Evolutionary conservation across 805 yeast genomes (phyloP).

Genomic region (Scheffersomyces ergatensis): DNA sequence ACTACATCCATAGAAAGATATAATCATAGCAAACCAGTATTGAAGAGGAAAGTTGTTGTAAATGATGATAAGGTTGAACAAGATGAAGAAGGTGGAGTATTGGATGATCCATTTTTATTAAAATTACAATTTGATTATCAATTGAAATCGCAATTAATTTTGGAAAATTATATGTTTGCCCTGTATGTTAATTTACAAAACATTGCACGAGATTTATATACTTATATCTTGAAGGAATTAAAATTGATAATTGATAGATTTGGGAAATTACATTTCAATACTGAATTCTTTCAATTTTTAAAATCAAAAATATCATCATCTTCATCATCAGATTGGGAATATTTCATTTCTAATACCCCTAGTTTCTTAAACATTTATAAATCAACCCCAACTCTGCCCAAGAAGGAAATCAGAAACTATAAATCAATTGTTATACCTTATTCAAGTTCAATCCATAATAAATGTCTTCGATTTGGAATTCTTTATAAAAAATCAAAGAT

Average conservation of each 20-base stretch:
- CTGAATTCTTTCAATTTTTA: conserved; percentile 21
- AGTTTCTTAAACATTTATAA: conserved; percentile 55
- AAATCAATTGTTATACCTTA: conserved; percentile 35
- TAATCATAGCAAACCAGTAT: conserved; percentile 36
- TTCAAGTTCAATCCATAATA: conserved; percentile 35
- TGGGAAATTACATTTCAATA: conserved; percentile 22
- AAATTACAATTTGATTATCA: conserved; percentile 39
- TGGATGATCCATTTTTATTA: conserved; percentile 41
- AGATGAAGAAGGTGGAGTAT: conserved; percentile 21
- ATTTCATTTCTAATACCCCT: conserved; percentile 34
- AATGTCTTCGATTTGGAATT: conserved; percentile 37
- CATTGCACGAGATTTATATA: conserved; percentile 36
- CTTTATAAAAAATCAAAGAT: conserved; percentile 40
- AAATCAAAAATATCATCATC: conserved; percentile 22
- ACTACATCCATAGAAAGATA: conserved; percentile 32
- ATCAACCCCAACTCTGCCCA: conserved; percentile 45
- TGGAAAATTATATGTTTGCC: conserved; percentile 42
- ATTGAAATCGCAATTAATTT: conserved; percentile 37
- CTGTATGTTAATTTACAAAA: conserved; percentile 40
- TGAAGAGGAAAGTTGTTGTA: conserved; percentile 14
- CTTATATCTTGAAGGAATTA: conserved; percentile 37
- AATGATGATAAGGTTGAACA: conserved; percentile 19
- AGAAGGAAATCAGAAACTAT: conserved; percentile 42
- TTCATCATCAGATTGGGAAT: conserved; percentile 35
- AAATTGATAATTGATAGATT: conserved; percentile 28